phyloP scores from a whole-genome alignment of 768 basidiomycete species.

The Trametes coccinea region DNA sequence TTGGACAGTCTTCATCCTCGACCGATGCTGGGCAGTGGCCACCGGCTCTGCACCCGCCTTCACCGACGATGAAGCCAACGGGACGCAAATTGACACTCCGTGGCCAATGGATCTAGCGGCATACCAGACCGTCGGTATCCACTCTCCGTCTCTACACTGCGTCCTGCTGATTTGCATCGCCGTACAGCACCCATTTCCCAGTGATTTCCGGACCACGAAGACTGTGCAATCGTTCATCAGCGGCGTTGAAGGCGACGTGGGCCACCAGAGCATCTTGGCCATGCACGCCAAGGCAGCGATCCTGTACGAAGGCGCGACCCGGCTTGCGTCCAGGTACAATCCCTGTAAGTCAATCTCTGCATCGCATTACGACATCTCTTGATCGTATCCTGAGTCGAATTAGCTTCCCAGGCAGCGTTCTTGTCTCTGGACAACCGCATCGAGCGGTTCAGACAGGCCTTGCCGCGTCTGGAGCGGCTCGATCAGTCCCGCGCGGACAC shows the following conservation, averaged over 20 bases:
- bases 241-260: slow-evolving; percentile 33
- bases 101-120: slow-evolving; percentile 40
- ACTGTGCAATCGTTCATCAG: slow-evolving; percentile 53
- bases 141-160: slow-evolving; percentile 27
- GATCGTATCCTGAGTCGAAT: slow-evolving; percentile 12
- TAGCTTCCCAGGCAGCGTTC: slow-evolving; percentile 28
- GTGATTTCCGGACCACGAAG: slow-evolving; percentile 44
- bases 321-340: slow-evolving; percentile 45
- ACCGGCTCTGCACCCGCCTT: slow-evolving; percentile 55
- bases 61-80: slow-evolving; percentile 50
- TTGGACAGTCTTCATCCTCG: slow-evolving; percentile 61
- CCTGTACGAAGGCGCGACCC: slow-evolving; percentile 58
- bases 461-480: slow-evolving; percentile 24
- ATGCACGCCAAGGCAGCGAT: slow-evolving; percentile 56
- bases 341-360: slow-evolving; percentile 25
- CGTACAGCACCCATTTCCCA: slow-evolving; percentile 45
- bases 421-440: slow-evolving; percentile 32
- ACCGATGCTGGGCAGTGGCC: slow-evolving; percentile 56
- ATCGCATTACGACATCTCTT: not conserved
- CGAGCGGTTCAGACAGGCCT: slow-evolving; percentile 29
- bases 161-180: slow-evolving; percentile 34
- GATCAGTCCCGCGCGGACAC: slow-evolving; percentile 18
- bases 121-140: slow-evolving; percentile 34
- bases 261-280: slow-evolving; percentile 37
- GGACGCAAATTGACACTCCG: slow-evolving; percentile 39